phyloP scores from a whole-genome alignment of 352 stramenopile species.

The Phytophthora syringae region DNA sequence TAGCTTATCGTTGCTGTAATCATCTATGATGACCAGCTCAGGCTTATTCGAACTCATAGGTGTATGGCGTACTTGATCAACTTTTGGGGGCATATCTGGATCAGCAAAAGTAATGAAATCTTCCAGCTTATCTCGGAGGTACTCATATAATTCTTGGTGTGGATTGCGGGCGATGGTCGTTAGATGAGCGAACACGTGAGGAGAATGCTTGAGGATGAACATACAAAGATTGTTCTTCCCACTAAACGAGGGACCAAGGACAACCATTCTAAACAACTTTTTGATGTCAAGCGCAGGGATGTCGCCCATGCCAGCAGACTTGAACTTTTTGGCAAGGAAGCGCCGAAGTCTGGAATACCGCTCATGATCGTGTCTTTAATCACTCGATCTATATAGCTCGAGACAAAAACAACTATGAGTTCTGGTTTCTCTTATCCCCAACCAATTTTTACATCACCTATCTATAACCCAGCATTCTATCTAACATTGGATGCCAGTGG shows the following conservation, averaged over 20 bases:
- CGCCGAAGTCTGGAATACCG: slow-evolving; percentile 13
- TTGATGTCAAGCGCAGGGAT: slow-evolving; percentile 22
- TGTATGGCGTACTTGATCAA: slow-evolving; percentile 14
- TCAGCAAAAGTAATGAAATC: slow-evolving; percentile 19
- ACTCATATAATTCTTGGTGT: slow-evolving; percentile 27
- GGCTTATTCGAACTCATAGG: slow-evolving; percentile 17
- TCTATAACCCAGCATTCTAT: slow-evolving; percentile 32
- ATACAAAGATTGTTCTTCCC: slow-evolving; percentile 11
- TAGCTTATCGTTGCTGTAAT: slow-evolving; percentile 22
- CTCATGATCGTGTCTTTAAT: slow-evolving; percentile 18
- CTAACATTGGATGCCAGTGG: slow-evolving; percentile 7
- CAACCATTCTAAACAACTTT: slow-evolving; percentile 26
- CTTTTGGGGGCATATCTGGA: slow-evolving; percentile 9
- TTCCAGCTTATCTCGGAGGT: slow-evolving; percentile 28
- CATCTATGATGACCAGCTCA: slow-evolving; percentile 30
- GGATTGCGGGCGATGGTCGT: slow-evolving; percentile 28
- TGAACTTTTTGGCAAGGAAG: slow-evolving; percentile 23
- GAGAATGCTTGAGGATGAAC: not conserved
- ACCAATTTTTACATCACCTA: slow-evolving; percentile 14
- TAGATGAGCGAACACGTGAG: slow-evolving; percentile 13
- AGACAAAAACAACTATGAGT: slow-evolving; percentile 28
- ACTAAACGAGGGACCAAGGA: slow-evolving; percentile 18
- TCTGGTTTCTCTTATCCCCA: slow-evolving; percentile 25
- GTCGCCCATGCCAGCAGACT: slow-evolving; percentile 3
- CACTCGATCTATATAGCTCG: slow-evolving; percentile 21